Evolutionary conservation across 768 basidiomycete species (phyloP).

Genomic region (Boletus barrowsii): DNA sequence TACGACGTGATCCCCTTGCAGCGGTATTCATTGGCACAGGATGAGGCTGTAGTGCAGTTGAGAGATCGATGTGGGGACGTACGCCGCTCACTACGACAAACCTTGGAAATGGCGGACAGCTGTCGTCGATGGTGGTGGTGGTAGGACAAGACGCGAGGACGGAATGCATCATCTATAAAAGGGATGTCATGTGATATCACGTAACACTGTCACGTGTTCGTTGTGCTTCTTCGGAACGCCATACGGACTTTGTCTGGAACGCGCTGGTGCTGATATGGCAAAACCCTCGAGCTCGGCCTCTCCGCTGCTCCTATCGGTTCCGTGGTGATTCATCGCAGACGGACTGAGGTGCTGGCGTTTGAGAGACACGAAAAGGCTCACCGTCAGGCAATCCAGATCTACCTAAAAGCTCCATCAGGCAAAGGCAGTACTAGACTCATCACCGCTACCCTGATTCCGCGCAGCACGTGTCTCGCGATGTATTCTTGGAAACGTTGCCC

Average conservation of each 20-base stretch:
- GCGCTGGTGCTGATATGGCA: no score
- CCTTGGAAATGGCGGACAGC: not conserved
- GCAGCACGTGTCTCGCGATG: not conserved
- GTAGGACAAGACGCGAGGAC: not conserved
- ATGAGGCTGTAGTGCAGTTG: not conserved
- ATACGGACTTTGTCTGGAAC: no score
- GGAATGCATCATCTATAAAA: constrained; percentile 7
- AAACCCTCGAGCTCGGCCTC: no score
- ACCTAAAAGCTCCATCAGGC: not conserved
- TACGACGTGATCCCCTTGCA: constrained; percentile 25
- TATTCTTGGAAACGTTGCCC: not conserved
- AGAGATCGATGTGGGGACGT: not conserved
- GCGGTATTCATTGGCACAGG: constrained; percentile 19
- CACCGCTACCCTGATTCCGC: not conserved
- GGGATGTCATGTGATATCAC: constrained; percentile 1
- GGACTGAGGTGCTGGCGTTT: no score
- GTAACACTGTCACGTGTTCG: not conserved
- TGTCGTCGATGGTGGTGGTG: constrained; percentile 11
- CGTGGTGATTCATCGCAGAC: no score
- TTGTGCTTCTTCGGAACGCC: no score
- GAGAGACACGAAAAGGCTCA: no score
- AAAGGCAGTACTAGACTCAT: not conserved
- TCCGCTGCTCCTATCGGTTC: not conserved
- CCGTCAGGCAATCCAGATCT: not conserved
- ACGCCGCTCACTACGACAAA: not conserved